A percentile compares a stretch with the other conserved stretches of the same genome.
These are phyloP conservation scores for Thermothielavioides terrestris DNA, from an alignment of 495 filamentous ascomycete genomes.

Conservation along the genomic window DNA sequence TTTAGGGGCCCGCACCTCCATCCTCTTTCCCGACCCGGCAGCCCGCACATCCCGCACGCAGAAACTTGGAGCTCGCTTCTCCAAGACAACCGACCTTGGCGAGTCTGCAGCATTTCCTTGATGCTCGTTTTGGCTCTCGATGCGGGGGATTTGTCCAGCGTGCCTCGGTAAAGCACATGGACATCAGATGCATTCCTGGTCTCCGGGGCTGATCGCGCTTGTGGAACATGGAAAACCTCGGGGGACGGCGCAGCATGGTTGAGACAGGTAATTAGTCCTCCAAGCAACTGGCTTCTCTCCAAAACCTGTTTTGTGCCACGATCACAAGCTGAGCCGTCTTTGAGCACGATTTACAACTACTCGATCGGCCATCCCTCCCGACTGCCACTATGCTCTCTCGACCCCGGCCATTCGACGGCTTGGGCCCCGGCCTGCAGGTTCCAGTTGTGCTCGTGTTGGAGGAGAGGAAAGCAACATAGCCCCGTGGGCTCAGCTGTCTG, in stretches of 20 bases:
- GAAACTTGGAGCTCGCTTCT: too few relatives aligned
- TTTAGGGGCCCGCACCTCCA: not conserved
- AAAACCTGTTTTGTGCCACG: constrained; percentile 3
- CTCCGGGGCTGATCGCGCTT: not conserved
- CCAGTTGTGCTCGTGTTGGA: too few relatives aligned
- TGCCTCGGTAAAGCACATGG: too few relatives aligned
- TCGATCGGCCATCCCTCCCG: too few relatives aligned
- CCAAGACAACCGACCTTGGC: too few relatives aligned
- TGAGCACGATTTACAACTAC: too few relatives aligned
- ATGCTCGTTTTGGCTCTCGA: too few relatives aligned
- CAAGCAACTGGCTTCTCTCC: not conserved
- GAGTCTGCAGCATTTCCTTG: too few relatives aligned
- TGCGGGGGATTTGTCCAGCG: not conserved
- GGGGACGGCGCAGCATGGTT: not conserved
- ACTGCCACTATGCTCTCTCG: not conserved
- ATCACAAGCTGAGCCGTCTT: constrained; percentile 1
- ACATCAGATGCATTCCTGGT: not conserved
- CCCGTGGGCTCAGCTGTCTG: too few relatives aligned
- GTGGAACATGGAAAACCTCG: not conserved
- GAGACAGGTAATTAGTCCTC: not conserved
- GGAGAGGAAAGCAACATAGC: too few relatives aligned
- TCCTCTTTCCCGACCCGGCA: not conserved
- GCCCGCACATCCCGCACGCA: too few relatives aligned
- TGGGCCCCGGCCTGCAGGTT: not conserved
- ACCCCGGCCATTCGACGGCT: not conserved